These are phyloP conservation scores for Sugiyamaella japonica DNA, from an alignment of 1,139 yeast genomes.

Conservation along the genomic window DNA sequence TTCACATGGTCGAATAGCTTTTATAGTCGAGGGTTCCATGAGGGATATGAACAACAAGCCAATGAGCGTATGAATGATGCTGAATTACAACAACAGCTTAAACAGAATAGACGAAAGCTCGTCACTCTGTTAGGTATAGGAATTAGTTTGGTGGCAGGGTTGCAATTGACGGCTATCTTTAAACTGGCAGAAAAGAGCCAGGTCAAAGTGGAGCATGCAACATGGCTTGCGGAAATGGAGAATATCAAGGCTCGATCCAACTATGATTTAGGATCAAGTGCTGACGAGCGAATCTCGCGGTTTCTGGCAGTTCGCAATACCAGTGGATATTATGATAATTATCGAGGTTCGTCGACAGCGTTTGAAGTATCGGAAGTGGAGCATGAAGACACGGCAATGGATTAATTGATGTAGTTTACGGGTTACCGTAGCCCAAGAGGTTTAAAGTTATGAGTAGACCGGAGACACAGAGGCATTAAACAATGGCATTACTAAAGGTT, in stretches of 20 bases:
- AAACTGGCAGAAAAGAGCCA: slow-evolving; percentile 29
- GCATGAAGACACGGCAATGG: too few relatives aligned
- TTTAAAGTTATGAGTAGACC: too few relatives aligned
- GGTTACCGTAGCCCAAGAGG: too few relatives aligned
- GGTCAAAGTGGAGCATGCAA: slow-evolving; percentile 25
- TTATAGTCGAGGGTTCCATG: slow-evolving; percentile 20
- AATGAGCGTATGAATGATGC: slow-evolving; percentile 28
- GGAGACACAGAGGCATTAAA: too few relatives aligned
- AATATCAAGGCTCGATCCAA: slow-evolving; percentile 32
- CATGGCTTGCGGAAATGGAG: slow-evolving; percentile 29
- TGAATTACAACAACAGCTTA: slow-evolving; percentile 35
- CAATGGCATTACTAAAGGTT: too few relatives aligned
- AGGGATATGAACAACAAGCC: slow-evolving; percentile 27
- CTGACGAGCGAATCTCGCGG: slow-evolving; percentile 36
- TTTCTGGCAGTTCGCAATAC: slow-evolving; percentile 35
- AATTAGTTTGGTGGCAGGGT: slow-evolving; percentile 30
- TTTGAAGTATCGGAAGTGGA: neutral
- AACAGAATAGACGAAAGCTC: slow-evolving; percentile 35
- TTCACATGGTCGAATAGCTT: slow-evolving; percentile 12
- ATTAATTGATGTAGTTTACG: too few relatives aligned
- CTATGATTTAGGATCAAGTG: slow-evolving; percentile 32
- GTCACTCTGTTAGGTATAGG: slow-evolving; percentile 31
- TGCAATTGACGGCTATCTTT: slow-evolving; percentile 34
- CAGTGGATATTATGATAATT: slow-evolving; percentile 31
- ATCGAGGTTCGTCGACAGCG: slow-evolving; percentile 3